phyloP scores from a whole-genome alignment of 2,329 filamentous ascomycete genomes.

The Blastomyces gilchristii region DNA sequence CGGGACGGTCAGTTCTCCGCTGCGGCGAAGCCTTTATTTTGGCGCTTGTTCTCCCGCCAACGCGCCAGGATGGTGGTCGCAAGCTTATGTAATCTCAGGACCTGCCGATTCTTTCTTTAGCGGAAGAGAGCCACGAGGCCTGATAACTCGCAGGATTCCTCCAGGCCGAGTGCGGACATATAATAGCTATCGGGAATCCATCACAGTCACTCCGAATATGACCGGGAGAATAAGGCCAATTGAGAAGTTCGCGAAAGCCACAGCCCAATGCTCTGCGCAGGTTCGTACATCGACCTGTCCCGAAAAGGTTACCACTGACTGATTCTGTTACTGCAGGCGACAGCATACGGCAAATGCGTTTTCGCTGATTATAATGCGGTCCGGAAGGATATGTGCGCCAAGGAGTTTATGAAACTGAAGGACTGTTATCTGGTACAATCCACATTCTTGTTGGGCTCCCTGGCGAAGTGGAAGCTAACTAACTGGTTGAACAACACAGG shows the following conservation, averaged over 20 bases:
- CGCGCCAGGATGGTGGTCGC: background rate
- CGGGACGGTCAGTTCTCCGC: background rate
- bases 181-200: background rate
- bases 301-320: background rate
- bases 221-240: conserved; percentile 50
- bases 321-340: conserved; percentile 46
- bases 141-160: background rate
- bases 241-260: conserved; percentile 57
- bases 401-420: conserved; percentile 76
- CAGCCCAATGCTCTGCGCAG: conserved; percentile 56
- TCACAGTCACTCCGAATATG: conserved; percentile 23
- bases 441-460: background rate
- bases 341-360: conserved; percentile 84
- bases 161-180: background rate
- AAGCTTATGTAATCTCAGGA: background rate
- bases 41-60: background rate
- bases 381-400: conserved; percentile 78
- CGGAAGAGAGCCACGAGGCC: background rate
- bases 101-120: background rate
- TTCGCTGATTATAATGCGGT: conserved; percentile 81
- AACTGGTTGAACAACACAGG: conserved; percentile 27
- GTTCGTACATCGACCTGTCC: conserved; percentile 32
- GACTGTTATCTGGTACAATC: conserved; percentile 69
- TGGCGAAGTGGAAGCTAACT: background rate
- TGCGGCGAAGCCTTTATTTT: background rate